Evolutionary conservation across 2,329 filamentous ascomycete genomes (phyloP).

Genomic region (Stagonosporopsis chrysanthemi): DNA sequence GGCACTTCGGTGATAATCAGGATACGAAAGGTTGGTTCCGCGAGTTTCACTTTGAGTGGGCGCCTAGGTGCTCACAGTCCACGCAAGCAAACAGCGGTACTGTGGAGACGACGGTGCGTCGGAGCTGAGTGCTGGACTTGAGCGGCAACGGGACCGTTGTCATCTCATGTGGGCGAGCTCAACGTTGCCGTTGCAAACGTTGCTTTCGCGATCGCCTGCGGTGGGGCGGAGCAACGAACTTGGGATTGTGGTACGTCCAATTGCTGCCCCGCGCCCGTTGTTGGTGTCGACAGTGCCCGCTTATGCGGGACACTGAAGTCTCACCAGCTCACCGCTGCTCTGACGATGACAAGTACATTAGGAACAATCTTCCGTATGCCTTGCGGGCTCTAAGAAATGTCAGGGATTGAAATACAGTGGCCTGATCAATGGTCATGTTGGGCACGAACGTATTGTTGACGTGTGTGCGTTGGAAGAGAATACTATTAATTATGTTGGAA

Average conservation of each 20-base stretch:
- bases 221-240: neutral
- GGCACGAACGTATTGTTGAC: neutral
- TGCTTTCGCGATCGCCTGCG: neutral
- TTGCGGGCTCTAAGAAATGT: neutral
- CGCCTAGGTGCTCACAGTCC: neutral
- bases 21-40: neutral
- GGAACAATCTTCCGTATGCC: neutral
- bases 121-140: conserved; percentile 3
- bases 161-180: neutral
- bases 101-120: conserved; percentile 8
- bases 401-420: neutral
- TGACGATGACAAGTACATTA: neutral
- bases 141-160: conserved; percentile 10
- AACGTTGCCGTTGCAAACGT: conserved; percentile 3
- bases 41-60: neutral
- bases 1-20: neutral
- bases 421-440: neutral
- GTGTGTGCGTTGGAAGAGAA: neutral
- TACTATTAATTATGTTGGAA: no score
- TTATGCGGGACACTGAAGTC: conserved; percentile 8
- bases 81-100: conserved; percentile 15
- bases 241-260: conserved; percentile 8
- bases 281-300: conserved; percentile 5
- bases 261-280: conserved; percentile 1
- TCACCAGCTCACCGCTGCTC: conserved; percentile 11